Evolutionary conservation across 1,139 yeast species (phyloP), one percentile per base, ranked within the genome.

Genomic region (Suhomyces atakaporum): DNA sequence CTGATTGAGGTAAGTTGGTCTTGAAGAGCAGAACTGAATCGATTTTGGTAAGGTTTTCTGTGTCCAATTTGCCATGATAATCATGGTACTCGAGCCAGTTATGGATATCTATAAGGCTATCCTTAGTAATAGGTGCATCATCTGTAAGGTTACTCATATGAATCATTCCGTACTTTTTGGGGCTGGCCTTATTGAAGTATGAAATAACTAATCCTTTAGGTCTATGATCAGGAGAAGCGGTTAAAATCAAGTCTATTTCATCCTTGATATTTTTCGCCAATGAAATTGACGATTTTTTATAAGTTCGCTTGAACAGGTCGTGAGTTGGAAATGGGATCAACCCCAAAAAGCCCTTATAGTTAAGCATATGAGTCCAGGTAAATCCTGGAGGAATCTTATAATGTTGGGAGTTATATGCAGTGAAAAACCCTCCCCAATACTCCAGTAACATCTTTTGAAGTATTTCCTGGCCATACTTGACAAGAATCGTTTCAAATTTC

Each of bases 331-430:
- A 30, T 18, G 38, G 36, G 8, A 42, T 25, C 23, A 65, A 47
- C 2, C 71, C 72, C 26, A 69, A 48, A 31, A 68, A 61, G 1
- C 76, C 76, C 29, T 47, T 48, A 42, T 60, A 60, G 43, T 67
- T 67, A 36, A 66, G 45, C 26, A 56, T 49, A 47, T 63, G 66
- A 9, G 69, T 63, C 75, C 75, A 69, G n/a, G 46, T 45, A 10
- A 63, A 51, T 3, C 53, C 54, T 4, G 51, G 49, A 4, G 61
- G 63, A 16, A 51, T 46, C 28, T 45, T 47, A 35, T 52, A 53
- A 22, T 50, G 47, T 38, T 56, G 61, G 9, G 40, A 29, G 40
- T 69, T 69, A 44, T 55, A 66, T 28, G 46, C 51, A 1, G 29
- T 27, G 9, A 66, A 21, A 37, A 67, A 67, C 9, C 60, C 60